A percentile compares a stretch with the other conserved stretches of the same genome.
Conservation (phyloP, 2,329 filamentous ascomycete genomes). For the Claviceps quebecensis region DNA sequence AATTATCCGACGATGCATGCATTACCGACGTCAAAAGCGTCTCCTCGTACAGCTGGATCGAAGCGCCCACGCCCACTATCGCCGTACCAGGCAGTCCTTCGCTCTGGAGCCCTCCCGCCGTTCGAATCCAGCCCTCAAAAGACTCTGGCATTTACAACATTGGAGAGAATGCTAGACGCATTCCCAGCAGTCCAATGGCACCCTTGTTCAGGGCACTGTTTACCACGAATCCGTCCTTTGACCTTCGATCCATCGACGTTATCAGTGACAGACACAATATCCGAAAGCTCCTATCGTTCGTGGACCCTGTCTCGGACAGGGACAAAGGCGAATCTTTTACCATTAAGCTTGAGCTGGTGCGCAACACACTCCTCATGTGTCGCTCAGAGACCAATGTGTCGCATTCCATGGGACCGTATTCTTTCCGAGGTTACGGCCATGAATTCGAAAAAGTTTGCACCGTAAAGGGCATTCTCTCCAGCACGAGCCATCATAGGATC, state of each 20-base stretch:
- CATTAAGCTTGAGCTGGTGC: slow-evolving; percentile 25
- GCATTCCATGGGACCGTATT: slow-evolving; percentile 16
- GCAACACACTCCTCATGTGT: slow-evolving; percentile 24
- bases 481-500: slow-evolving; percentile 17
- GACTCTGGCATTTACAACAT: slow-evolving; percentile 29
- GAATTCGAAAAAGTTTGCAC: slow-evolving; percentile 32
- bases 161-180: slow-evolving; percentile 29
- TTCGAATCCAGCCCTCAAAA: slow-evolving; percentile 14
- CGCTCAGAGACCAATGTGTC: slow-evolving; percentile 18
- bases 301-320: slow-evolving; percentile 15
- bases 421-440: slow-evolving; percentile 29
- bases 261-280: slow-evolving; percentile 34
- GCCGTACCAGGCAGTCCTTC: slow-evolving; percentile 25
- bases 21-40: slow-evolving; percentile 26
- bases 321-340: slow-evolving; percentile 21
- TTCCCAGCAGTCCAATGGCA: slow-evolving; percentile 29
- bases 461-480: slow-evolving; percentile 15
- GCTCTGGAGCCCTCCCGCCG: slow-evolving; percentile 20
- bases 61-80: slow-evolving; percentile 26
- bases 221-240: slow-evolving; percentile 22
- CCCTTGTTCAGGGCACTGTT: slow-evolving; percentile 31
- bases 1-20: neutral
- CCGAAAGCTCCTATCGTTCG: slow-evolving; percentile 32
- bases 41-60: slow-evolving; percentile 37
- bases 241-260: slow-evolving; percentile 24